Conservation (phyloP, 208 protist species). For the Crithidia bombi region DNA sequence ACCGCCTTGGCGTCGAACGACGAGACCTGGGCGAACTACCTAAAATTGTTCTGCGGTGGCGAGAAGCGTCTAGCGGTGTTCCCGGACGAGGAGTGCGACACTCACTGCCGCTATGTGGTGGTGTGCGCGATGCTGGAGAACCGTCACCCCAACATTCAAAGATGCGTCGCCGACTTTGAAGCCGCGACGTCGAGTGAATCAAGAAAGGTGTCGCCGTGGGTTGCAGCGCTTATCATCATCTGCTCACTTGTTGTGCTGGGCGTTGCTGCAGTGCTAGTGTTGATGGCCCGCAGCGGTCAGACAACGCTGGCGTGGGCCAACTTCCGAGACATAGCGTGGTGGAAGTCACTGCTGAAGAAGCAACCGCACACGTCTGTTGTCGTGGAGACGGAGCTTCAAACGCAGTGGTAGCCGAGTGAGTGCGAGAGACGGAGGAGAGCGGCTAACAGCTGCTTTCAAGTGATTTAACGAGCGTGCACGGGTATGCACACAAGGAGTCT, state of each 20-base stretch:
- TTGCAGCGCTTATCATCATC: slow-evolving; percentile 8
- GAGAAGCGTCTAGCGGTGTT: slow-evolving; percentile 36
- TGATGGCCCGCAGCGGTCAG: slow-evolving; percentile 21
- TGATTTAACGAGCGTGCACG: no score
- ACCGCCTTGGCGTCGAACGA: slow-evolving; percentile 35
- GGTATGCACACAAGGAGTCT: no score
- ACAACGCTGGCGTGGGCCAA: slow-evolving; percentile 7
- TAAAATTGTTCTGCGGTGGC: slow-evolving; percentile 52
- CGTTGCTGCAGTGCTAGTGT: slow-evolving; percentile 7
- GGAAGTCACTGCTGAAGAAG: slow-evolving; percentile 10
- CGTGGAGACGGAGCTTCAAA: neutral
- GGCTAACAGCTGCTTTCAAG: no score
- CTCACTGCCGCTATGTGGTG: slow-evolving; percentile 54
- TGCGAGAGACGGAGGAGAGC: neutral
- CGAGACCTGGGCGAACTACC: slow-evolving; percentile 48
- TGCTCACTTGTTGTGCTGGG: slow-evolving; percentile 5
- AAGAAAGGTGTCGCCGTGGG: neutral
- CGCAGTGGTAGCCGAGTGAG: neutral
- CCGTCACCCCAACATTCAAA: slow-evolving; percentile 37
- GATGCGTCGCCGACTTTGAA: slow-evolving; percentile 33
- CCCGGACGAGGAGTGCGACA: slow-evolving; percentile 35
- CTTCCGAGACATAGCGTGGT: slow-evolving; percentile 2
- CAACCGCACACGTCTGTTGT: neutral
- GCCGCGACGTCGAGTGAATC: neutral
- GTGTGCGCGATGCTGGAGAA: slow-evolving; percentile 61